Base-by-base conservation (phyloP, 345 rosid genomes). In the Dipteronia sinensis region DNA sequence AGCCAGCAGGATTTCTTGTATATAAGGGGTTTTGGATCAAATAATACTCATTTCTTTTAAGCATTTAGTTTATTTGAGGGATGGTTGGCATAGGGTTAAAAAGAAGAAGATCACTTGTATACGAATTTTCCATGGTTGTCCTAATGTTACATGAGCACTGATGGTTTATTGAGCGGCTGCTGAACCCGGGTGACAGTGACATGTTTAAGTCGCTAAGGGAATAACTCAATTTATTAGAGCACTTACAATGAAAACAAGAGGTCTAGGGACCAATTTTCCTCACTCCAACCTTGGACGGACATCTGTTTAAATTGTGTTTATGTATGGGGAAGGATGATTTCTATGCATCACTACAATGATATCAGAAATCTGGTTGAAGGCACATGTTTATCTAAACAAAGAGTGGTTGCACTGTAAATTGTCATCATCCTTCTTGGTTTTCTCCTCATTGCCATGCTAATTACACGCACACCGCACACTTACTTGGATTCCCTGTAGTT, bases 101-200 rank as follows among this genome's bases (percentile, higher is more conserved):
- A 49, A 49, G 53, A 2, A 47, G 12, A 47, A 47, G 53, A 47
- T 12, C 55, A 7, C 17, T 22, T 13, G 2, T 29, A 17, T 2
- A 17, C n/a, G 46, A 53, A 29, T 17, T 71, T 71, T 11, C 29
- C 3, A 27, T 20, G 73, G 22, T 44, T 12, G 7, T 22, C 29
- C 10, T 58, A 12, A 58, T 19, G 47, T 9, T 44, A 27, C 58
- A 51, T 31, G 47, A 40, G 42, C 31, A 42, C 53, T 16, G 25
- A 29, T 55, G 31, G 6, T 71, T 38, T 71, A 49, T 7, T 15
- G 22, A 73, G 25, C 7, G 22, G 44, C n/a, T 56, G 56, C 27
- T 64, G 64, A 77, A 77, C 7, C 67, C 31, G 6, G 64, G 12
- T 27, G 66, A 62, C 34, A 49, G 55, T 49, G 16, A 12, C 55